A percentile compares a stretch with the other conserved stretches of the same genome.
Conservation (phyloP, 257 asterid genomes). For the Prunella vulgaris region DNA sequence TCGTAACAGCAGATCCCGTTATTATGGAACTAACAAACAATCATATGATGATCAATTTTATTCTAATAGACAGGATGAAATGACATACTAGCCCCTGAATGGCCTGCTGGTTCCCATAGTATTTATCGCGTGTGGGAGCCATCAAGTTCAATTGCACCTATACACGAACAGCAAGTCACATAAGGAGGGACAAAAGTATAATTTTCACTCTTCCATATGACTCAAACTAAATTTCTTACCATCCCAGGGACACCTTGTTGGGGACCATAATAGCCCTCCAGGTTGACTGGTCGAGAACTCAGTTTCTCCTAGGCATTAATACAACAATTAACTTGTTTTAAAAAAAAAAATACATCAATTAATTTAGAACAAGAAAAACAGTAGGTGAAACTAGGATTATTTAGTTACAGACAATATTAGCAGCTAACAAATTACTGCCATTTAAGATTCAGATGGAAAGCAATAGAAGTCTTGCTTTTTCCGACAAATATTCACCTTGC, state of each 20-base stretch:
- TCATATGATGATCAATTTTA: neutral
- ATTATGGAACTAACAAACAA: conserved; percentile 6
- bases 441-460: neutral
- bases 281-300: conserved; percentile 62
- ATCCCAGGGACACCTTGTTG: conserved; percentile 83
- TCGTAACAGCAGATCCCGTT: conserved; percentile 12
- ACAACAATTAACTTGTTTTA: neutral
- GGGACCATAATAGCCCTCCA: conserved; percentile 70
- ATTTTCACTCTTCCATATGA: conserved; percentile 1
- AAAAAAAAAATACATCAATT: neutral
- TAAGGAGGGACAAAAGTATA: neutral
- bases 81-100: conserved; percentile 83
- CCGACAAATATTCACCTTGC: neutral
- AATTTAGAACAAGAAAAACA: neutral
- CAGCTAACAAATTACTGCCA: neutral
- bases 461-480: neutral
- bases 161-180: conserved; percentile 19
- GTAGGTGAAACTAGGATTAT: neutral
- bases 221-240: conserved; percentile 42
- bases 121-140: conserved; percentile 88
- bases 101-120: conserved; percentile 71
- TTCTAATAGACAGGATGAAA: conserved; percentile 10
- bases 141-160: conserved; percentile 59
- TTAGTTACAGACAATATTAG: neutral
- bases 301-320: conserved; percentile 60